Evolutionary conservation across 805 yeast species (phyloP).

Genomic region (Hanseniaspora singularis): DNA sequence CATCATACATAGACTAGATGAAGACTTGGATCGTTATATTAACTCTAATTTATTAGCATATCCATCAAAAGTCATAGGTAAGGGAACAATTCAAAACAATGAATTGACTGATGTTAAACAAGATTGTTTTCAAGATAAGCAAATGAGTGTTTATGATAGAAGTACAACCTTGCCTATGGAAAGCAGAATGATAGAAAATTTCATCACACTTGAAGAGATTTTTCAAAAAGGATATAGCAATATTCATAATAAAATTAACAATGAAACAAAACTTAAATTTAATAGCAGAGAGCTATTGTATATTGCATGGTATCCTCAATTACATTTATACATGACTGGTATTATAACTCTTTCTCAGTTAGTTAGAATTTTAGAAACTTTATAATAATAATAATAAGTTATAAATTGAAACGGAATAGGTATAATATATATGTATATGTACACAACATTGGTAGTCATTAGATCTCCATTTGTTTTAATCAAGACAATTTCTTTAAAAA

Average conservation of each 20-base stretch:
- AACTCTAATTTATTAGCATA: constrained; percentile 18
- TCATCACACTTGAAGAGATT: constrained; percentile 4
- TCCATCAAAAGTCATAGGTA: background rate
- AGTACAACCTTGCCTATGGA: too few species aligned
- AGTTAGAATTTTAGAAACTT: background rate
- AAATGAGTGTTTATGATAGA: too few species aligned
- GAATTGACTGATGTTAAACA: constrained; percentile 25
- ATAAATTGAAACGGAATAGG: too few species aligned
- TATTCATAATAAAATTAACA: background rate
- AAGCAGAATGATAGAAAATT: background rate
- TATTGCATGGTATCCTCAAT: constrained; percentile 9
- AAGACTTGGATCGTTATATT: constrained; percentile 25
- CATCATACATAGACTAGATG: constrained; percentile 28
- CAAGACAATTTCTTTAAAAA: background rate
- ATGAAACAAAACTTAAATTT: background rate
- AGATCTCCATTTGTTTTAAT: too few species aligned
- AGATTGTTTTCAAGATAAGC: too few species aligned
- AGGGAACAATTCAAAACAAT: constrained; percentile 14
- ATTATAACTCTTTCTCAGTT: constrained; percentile 5
- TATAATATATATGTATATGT: too few species aligned
- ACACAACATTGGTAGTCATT: too few species aligned
- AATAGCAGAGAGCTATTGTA: background rate
- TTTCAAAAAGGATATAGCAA: constrained; percentile 2
- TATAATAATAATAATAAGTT: too few species aligned
- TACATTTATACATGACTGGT: background rate